Base-by-base conservation (phyloP, 306 rosid genomes). In the barrel medic (Medicago truncatula) region DNA sequence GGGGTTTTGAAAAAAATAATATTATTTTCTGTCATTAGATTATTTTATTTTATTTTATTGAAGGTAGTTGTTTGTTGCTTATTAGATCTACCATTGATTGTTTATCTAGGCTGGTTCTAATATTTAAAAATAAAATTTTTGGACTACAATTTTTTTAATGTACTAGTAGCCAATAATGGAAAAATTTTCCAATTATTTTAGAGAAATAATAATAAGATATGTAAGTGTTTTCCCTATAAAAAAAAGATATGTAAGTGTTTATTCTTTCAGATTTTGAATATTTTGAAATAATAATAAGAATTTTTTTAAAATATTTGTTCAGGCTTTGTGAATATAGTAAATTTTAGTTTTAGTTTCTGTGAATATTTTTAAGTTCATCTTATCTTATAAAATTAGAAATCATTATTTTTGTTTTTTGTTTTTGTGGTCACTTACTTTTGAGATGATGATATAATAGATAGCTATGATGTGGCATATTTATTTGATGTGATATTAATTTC, bases 61-160 rank as follows among this genome's bases (percentile, higher is more conserved):
- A 25, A 31, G 50, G 60, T 15, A 20, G 78, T 83, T 65, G 87
- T 75, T 53, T 57, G 75, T 83, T 65, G 87, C 79, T 59, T 71
- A 63, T 21, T 49, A 49, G 73, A 83, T 75, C 82, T 44, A 71
- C 80, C 76, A n/a, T 67, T 59, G 52, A 50, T 71, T 71, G 40
- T 79, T 78, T 75, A 79, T 47, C 61, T 10, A 3, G 25, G 34
- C 44, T 21, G 9, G 38, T 21, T 7, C 63, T 20, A 58, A 21
- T 54, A 54, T 52, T 7, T 52, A 0, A n/a, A n/a, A 52, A 52
- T 6, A 54, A 17, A 20, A 0, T 18, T 8, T 4, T 46, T 17
- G 61, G 28, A 18, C 1, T 18, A 1, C 9, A 54, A 8, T 17
- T 53, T n/a, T 23, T 3, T 11, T 57, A 57, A 57, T 21, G 4